Evolutionary conservation across 495 filamentous ascomycete genomes (phyloP).

Genomic region (Emericellopsis terricola): DNA sequence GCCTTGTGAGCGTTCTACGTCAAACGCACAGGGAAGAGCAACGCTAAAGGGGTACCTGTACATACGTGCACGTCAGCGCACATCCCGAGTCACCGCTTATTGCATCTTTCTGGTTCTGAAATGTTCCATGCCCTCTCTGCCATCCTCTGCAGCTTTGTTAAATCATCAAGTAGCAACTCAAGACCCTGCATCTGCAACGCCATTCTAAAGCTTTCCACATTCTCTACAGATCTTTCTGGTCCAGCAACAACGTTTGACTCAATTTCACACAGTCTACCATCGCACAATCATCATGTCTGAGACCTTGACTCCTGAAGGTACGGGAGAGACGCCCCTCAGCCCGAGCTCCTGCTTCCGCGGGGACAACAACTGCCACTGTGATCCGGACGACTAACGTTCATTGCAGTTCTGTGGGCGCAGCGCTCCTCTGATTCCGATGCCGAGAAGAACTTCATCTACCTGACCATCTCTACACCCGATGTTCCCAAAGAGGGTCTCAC

Average conservation of each 20-base stretch:
- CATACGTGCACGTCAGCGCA: too few relatives aligned
- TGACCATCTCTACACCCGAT: slow-evolving; percentile 76
- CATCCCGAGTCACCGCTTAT: too few relatives aligned
- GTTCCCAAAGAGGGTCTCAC: slow-evolving; percentile 49
- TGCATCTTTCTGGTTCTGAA: slow-evolving; percentile 18
- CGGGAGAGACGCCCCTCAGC: slow-evolving; percentile 1
- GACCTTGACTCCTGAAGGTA: slow-evolving; percentile 17
- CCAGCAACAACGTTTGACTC: neutral
- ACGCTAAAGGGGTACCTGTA: too few relatives aligned
- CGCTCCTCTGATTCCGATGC: slow-evolving; percentile 67
- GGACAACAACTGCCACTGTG: neutral
- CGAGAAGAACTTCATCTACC: slow-evolving; percentile 80
- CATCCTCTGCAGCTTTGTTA: slow-evolving; percentile 2
- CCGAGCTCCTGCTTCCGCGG: neutral
- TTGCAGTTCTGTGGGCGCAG: slow-evolving; percentile 86
- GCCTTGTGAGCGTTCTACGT: too few relatives aligned
- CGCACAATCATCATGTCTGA: slow-evolving; percentile 11
- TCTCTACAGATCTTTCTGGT: neutral
- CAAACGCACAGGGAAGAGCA: too few relatives aligned
- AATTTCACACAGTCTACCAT: slow-evolving; percentile 1
- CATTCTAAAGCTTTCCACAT: slow-evolving; percentile 1
- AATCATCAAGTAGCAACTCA: too few relatives aligned
- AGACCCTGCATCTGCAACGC: neutral
- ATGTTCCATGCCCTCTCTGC: slow-evolving; percentile 13
- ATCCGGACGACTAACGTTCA: too few relatives aligned